These are phyloP conservation scores for Dittrichia graveolens DNA, from an alignment of 129 eudicot species.

Conservation along the genomic window DNA sequence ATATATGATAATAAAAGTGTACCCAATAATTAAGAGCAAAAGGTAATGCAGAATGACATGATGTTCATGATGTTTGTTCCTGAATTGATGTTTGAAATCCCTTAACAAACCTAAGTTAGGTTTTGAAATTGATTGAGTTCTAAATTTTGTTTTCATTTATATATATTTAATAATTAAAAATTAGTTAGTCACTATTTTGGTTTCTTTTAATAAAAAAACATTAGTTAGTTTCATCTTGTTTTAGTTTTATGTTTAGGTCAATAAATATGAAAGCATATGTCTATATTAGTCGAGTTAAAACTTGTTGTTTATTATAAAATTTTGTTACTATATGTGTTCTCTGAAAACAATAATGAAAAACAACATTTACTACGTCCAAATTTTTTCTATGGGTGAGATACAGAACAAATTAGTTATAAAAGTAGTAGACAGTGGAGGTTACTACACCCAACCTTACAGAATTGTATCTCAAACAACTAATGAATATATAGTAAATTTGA, in stretches of 20 bases:
- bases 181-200: not conserved
- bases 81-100: conserved; percentile 20
- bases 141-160: conserved; percentile 6
- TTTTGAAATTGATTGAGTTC: conserved; percentile 24
- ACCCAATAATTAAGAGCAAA: not conserved
- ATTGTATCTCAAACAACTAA: no score
- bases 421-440: no score
- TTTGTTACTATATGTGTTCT: no score
- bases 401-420: no score
- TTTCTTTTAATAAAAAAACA: not conserved
- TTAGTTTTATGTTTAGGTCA: not conserved
- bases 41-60: not conserved
- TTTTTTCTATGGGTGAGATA: no score
- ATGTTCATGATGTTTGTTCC: conserved; percentile 13
- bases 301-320: not conserved
- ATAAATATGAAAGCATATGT: not conserved
- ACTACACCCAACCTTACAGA: no score
- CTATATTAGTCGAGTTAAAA: not conserved
- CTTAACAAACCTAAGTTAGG: conserved; percentile 23
- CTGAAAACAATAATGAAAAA: no score
- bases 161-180: not conserved
- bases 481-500: no score
- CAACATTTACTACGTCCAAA: no score
- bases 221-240: not conserved
- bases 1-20: conserved; percentile 11